Evolutionary conservation across 768 basidiomycete species (phyloP), one percentile per base, ranked within the genome.

Genomic region (Lactarius sanguifluus): DNA sequence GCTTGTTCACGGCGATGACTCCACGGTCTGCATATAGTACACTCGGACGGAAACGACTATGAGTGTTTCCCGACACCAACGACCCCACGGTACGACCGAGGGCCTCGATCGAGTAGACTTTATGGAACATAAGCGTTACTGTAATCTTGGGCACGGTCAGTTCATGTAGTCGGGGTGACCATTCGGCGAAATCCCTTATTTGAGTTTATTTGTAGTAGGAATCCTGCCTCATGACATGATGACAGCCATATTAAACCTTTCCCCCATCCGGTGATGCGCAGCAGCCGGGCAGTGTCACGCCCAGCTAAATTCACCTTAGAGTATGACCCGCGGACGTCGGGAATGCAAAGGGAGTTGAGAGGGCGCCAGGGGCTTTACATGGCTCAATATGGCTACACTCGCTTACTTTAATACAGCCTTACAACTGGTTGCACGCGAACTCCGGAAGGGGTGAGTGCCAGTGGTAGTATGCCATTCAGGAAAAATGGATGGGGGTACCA

Each of bases 1-100:
- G 68, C 59, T 70, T 70, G 68, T 69, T 69, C 41, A 70, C 34
- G 50, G 61, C 68, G 47, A 70, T 69, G 32, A 70, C 55, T n/a
- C 61, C 59, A 18, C 68, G 68, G 59, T 70, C 70, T 18, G 66
- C 28, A 43, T 70, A 70, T 23, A 70, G 34, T 13, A 60, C 63
- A 60, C 10, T 40, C 20, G 20, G 63, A 38, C 43, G n/a, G 6
- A 15, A 5, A 54, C 4, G 59, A 2, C 32, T 25, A 38, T 10
- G 68, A 2, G 38, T 57, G 20, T 55, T 43, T 7, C 20, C 16
- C 16, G 55, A 50, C 43, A 15, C 8, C 25, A 32, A 38, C 45
- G 61, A 40, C 28, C 43, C 18, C 45, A 32, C 52, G 36, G 47
- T 30, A 6, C 41, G 66, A 36, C 15, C 20, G 36, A 55, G 6